Conservation (phyloP, 1,284 basidiomycete genomes). For the Apiotrichum veenhuisii region DNA sequence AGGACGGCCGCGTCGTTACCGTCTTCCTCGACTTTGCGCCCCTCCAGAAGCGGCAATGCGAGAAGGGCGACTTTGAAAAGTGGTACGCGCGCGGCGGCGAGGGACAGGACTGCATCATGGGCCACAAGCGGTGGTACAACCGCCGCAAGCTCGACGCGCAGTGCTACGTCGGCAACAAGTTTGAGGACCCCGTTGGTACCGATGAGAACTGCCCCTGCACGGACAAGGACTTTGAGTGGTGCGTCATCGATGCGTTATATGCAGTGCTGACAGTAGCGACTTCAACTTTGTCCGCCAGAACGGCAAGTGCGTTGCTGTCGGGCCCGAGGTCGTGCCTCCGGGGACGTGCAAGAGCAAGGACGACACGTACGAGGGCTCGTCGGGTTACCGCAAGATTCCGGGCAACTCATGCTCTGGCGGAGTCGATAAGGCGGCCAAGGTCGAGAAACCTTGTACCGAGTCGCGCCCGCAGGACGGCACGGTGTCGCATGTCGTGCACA, state of each 20-base stretch:
- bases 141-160: constrained; percentile 78
- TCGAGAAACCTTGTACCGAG: constrained; percentile 57
- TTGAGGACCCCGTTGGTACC: constrained; percentile 73
- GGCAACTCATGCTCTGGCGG: constrained; percentile 77
- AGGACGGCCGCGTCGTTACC: constrained; percentile 64
- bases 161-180: constrained; percentile 92
- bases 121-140: constrained; percentile 94
- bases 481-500: constrained; percentile 52
- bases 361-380: constrained; percentile 77
- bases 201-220: constrained; percentile 81
- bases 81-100: constrained; percentile 75
- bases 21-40: constrained; percentile 81
- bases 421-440: constrained; percentile 61
- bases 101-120: constrained; percentile 83
- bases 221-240: constrained; percentile 92
- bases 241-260: constrained; percentile 27
- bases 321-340: constrained; percentile 78
- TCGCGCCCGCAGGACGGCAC: constrained; percentile 72
- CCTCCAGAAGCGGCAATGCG: constrained; percentile 67
- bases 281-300: constrained; percentile 57
- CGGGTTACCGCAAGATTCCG: constrained; percentile 86
- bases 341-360: constrained; percentile 65
- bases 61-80: constrained; percentile 70
- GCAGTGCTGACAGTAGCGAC: constrained; percentile 26
- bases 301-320: constrained; percentile 69